Base-by-base conservation (phyloP, 2,329 filamentous ascomycete genomes). In the Exserohilum turcica region DNA sequence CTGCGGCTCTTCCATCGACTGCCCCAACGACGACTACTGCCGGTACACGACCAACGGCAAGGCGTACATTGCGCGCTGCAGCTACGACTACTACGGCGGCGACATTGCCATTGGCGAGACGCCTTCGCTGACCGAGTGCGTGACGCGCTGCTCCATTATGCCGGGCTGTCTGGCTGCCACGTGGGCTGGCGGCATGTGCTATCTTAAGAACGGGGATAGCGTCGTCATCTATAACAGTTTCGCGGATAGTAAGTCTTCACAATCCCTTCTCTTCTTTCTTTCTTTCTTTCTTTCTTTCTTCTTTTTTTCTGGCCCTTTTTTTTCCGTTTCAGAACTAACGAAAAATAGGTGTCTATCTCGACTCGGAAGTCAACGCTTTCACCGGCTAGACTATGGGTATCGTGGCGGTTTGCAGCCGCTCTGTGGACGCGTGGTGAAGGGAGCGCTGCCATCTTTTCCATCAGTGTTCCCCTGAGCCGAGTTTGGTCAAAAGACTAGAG, bases 61-160 rank as follows among this genome's bases (percentile, higher is more conserved):
- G 29, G 31, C 33, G 2, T 59, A 36, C 43, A 40, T 44, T 29
- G 32, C 43, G 6, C 42, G 40, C 18, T 59, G 56, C 35, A 51
- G 53, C 45, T 53, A 38, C 10, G 56, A 56, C 43, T 56, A 47
- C 29, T 56, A 59, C 27, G 56, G 56, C 4, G 48, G 48, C 8
- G 53, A 59, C 24, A 40, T 59, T 1, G 43, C 35, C 29, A 29
- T 36, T 24, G 42, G 19, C 9, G 16, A 15, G 10, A 32, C 48
- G 3, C 18, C 38, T 5, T 27, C 37, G 13, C 31, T 59, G 16
- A 36, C 38, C 1, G 29, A 36, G 7, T 59, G 56, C 33, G 35
- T 35, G 13, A 31, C 48, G 12, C 43, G 39, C 21, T 59, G 53
- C 28, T 27, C 49, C 12, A 6, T 21, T 32, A 37, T 18, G 1